Evolutionary conservation across 2,329 filamentous ascomycete genomes (phyloP), one percentile per base, ranked within the genome.

Genomic region (Alternaria postmessia): DNA sequence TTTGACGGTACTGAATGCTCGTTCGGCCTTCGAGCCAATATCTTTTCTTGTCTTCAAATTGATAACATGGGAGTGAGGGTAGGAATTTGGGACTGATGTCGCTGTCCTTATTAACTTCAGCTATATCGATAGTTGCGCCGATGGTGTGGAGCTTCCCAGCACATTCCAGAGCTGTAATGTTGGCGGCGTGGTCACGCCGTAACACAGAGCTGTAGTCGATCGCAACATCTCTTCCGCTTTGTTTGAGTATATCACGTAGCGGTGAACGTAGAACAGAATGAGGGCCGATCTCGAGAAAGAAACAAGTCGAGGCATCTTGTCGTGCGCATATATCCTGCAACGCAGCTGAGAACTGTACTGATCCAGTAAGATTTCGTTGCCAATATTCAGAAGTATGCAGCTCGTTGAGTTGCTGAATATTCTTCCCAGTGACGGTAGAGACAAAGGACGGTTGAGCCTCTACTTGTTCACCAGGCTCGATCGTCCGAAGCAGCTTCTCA

Each of bases 201-300:
- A 68, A 43, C 3, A 66, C 38, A 7, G 64, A 68, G 9, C 26
- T 49, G 24, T 68, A 68, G n/a, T 62, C 49, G 3, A 36, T 60
- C 16, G 34, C 28, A 20, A 58, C 47, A 3, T 58, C 36, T 26
- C 47, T 52, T 9, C 39, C 48, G 12, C 11, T 14, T 16, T 49
- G 14, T 24, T 54, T 61, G 20, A 69, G 22, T 1, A 62, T 54
- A 8, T 66, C 63, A 11, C 41, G 22, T 0, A 70, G 41, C 7
- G 66, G 62, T 14, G 62, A 58, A 28, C 60, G 57, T 18, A 72
- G 32, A 5, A 63, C 61, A 11, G 42, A 56, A 36, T 69, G 66
- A 34, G 68, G 67, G 7, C 69, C 69, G 5, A 72, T 60, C 44
- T 72, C 68, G 11, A 70, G 34, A 24, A 67, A 47, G 14, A 59